These are phyloP conservation scores for Rhodamnia rubescens DNA, from an alignment of 345 rosid genomes.

Conservation along the genomic window DNA sequence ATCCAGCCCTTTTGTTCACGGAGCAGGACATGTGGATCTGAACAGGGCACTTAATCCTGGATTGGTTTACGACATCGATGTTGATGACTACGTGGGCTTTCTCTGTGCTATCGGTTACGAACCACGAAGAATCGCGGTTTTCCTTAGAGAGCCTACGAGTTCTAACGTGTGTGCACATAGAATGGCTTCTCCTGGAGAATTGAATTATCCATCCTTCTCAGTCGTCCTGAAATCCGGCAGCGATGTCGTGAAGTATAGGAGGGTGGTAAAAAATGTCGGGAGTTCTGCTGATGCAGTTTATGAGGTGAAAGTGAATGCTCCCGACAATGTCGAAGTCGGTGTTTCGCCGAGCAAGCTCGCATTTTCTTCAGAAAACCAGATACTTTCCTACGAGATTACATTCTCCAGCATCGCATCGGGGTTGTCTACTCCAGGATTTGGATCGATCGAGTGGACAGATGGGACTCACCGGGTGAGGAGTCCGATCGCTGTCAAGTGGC, in stretches of 20 bases:
- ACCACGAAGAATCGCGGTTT: constrained; percentile 37
- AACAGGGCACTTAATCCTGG: constrained; percentile 73
- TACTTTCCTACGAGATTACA: constrained; percentile 46
- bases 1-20: constrained; percentile 56
- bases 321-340: constrained; percentile 36
- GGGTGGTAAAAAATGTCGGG: constrained; percentile 68
- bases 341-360: constrained; percentile 58
- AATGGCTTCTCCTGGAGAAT: constrained; percentile 39
- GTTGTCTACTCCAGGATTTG: constrained; percentile 26
- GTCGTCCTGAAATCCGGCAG: constrained; percentile 25
- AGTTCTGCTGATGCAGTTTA: constrained; percentile 39
- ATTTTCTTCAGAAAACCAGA: constrained; percentile 35
- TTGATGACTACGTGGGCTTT: constrained; percentile 39
- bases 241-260: constrained; percentile 35
- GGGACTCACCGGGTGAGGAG: constrained; percentile 66
- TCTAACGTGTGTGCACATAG: constrained; percentile 19
- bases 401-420: constrained; percentile 34
- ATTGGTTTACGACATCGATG: constrained; percentile 61
- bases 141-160: constrained; percentile 33
- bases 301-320: constrained; percentile 44
- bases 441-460: constrained; percentile 76
- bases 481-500: constrained; percentile 58
- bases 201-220: constrained; percentile 72
- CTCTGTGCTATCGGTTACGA: constrained; percentile 80
- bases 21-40: constrained; percentile 89